These are phyloP conservation scores for Oryza glaberrima DNA, from an alignment of 176 grass and related monocot species.

Conservation along the genomic window DNA sequence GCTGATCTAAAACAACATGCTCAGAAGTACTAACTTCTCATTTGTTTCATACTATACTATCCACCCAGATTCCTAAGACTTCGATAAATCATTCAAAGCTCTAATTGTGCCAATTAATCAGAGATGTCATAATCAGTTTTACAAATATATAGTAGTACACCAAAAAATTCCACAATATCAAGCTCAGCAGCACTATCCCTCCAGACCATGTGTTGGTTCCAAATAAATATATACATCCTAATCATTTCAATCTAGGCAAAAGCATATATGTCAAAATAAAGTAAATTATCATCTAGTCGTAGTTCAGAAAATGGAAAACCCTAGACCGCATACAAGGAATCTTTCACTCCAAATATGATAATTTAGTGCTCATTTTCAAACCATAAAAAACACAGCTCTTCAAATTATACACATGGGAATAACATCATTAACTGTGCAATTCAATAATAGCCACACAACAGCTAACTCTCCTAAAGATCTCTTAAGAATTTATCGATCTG, in stretches of 20 bases:
- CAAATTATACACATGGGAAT: neutral
- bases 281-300: neutral
- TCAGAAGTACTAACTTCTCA: slow-evolving; percentile 18
- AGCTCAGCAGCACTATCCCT: slow-evolving; percentile 13
- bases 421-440: neutral
- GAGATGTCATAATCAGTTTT: slow-evolving; percentile 26
- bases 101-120: slow-evolving; percentile 16
- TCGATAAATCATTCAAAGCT: neutral
- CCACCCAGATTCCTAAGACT: slow-evolving; percentile 8
- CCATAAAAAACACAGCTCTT: neutral
- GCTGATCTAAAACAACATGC: slow-evolving; percentile 22
- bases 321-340: slow-evolving; percentile 19
- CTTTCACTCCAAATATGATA: neutral
- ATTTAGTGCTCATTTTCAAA: neutral
- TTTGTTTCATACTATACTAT: slow-evolving; percentile 16
- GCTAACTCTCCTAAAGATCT: neutral
- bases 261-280: neutral
- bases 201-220: slow-evolving; percentile 1
- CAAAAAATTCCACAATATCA: neutral
- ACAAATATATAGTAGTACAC: slow-evolving; percentile 11
- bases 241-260: slow-evolving; percentile 6
- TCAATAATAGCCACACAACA: neutral
- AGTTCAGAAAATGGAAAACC: neutral
- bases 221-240: slow-evolving; percentile 11
- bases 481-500: neutral